These are phyloP conservation scores for Phalaenopsis aphrodite DNA, from an alignment of 106 monocot species.

Conservation along the genomic window DNA sequence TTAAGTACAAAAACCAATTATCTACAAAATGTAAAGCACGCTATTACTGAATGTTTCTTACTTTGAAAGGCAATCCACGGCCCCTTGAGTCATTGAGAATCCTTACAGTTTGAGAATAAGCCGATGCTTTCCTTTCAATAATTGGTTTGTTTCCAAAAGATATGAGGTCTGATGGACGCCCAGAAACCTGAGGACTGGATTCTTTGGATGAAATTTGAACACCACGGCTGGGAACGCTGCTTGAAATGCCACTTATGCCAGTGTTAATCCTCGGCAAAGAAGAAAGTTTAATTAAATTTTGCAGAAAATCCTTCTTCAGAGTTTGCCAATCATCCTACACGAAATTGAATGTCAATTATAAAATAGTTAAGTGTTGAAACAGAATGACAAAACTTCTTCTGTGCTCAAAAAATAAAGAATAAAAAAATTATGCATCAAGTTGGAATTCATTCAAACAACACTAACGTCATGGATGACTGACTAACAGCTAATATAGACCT, in stretches of 20 bases:
- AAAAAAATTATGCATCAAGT: background rate
- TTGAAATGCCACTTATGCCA: slow-evolving; percentile 15
- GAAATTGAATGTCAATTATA: too few relatives aligned
- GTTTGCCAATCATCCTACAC: slow-evolving; percentile 92
- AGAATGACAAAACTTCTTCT: background rate
- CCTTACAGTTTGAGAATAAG: slow-evolving; percentile 72
- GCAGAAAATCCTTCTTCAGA: slow-evolving; percentile 82
- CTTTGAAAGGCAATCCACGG: slow-evolving; percentile 70
- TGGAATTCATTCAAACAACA: background rate
- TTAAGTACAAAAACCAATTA: background rate
- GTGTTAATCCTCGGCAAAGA: slow-evolving; percentile 67
- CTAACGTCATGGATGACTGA: background rate
- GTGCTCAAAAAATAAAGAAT: background rate
- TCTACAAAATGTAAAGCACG: background rate
- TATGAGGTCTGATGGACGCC: slow-evolving; percentile 33
- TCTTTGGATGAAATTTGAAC: slow-evolving; percentile 39
- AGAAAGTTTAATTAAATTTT: slow-evolving; percentile 72
- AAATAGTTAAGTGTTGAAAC: background rate
- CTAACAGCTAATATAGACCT: background rate
- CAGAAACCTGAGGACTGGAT: slow-evolving; percentile 43
- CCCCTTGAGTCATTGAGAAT: slow-evolving; percentile 79
- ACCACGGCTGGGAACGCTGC: slow-evolving; percentile 27
- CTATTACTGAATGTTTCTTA: slow-evolving; percentile 21
- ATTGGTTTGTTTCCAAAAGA: slow-evolving; percentile 41
- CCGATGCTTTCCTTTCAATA: slow-evolving; percentile 75